A percentile compares a stretch with the other conserved stretches of the same genome.
Conservation (phyloP, 2,329 filamentous ascomycete species). For the Lasiodiplodia sp. region DNA sequence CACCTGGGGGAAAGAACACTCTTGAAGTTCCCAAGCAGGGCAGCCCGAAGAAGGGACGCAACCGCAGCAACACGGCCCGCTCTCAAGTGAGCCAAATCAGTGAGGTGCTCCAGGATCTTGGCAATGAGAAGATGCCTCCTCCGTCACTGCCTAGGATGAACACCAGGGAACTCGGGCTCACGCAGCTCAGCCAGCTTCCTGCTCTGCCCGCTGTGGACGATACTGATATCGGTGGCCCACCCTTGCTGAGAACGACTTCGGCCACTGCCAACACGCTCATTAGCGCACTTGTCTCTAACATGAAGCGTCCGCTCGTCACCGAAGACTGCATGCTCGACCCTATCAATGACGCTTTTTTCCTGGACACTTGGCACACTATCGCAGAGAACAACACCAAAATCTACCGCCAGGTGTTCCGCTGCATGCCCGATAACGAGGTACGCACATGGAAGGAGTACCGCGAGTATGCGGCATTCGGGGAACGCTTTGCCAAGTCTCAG, state of each 20-base stretch:
- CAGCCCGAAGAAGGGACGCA: slow-evolving; percentile 45
- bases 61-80: slow-evolving; percentile 43
- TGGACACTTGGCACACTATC: slow-evolving; percentile 85
- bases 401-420: slow-evolving; percentile 91
- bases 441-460: slow-evolving; percentile 93
- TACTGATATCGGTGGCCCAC: slow-evolving; percentile 80
- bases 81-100: slow-evolving; percentile 43
- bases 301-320: slow-evolving; percentile 76
- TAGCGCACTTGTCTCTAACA: slow-evolving; percentile 66
- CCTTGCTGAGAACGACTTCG: slow-evolving; percentile 62
- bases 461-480: slow-evolving; percentile 78
- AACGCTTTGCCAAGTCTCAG: slow-evolving; percentile 76
- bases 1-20: slow-evolving; percentile 68
- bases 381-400: slow-evolving; percentile 96
- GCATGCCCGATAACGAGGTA: slow-evolving; percentile 95
- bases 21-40: slow-evolving; percentile 54
- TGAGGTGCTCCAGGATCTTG: slow-evolving; percentile 37
- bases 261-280: slow-evolving; percentile 57
- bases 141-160: slow-evolving; percentile 66
- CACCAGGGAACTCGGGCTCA: slow-evolving; percentile 72
- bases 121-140: slow-evolving; percentile 64
- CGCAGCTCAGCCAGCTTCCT: slow-evolving; percentile 73
- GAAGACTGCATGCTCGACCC: slow-evolving; percentile 97
- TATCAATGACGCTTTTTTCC: slow-evolving; percentile 79
- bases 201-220: slow-evolving; percentile 76